These are phyloP conservation scores for Phylloboletellus chloephorus DNA, from an alignment of 1,284 basidiomycete genomes.

Conservation along the genomic window DNA sequence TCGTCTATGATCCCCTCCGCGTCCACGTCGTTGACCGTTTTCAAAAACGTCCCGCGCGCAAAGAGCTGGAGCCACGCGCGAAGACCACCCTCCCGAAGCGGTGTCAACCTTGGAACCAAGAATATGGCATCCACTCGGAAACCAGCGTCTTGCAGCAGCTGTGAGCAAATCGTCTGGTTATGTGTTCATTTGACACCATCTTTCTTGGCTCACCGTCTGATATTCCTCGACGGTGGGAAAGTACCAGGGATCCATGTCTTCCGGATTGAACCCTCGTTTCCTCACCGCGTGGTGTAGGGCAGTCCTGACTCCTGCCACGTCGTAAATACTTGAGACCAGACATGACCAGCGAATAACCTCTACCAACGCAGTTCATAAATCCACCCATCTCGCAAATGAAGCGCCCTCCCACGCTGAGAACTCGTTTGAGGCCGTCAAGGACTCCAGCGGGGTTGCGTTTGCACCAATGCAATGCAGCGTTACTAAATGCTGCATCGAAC, in stretches of 20 bases:
- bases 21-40: conserved; percentile 46
- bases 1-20: conserved; percentile 60
- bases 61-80: conserved; percentile 71
- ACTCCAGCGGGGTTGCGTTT: conserved; percentile 66
- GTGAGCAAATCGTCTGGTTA: conserved; percentile 3
- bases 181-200: conserved; percentile 1
- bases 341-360: conserved; percentile 9
- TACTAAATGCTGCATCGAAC: conserved; percentile 71
- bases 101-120: conserved; percentile 65
- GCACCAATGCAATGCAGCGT: conserved; percentile 82
- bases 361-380: conserved; percentile 63
- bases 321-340: background rate
- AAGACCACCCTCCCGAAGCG: conserved; percentile 52
- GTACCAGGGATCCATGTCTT: conserved; percentile 71
- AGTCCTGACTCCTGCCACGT: conserved; percentile 49
- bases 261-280: conserved; percentile 55
- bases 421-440: conserved; percentile 49
- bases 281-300: conserved; percentile 54
- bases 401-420: conserved; percentile 65
- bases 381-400: conserved; percentile 79
- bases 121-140: conserved; percentile 53
- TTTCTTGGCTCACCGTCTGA: conserved; percentile 38
- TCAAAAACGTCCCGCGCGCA: conserved; percentile 51
- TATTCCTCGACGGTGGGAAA: conserved; percentile 73
- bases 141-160: conserved; percentile 55